Evolutionary conservation across 2,329 filamentous ascomycete genomes (phyloP).

Genomic region (Biscogniauxia sp.): DNA sequence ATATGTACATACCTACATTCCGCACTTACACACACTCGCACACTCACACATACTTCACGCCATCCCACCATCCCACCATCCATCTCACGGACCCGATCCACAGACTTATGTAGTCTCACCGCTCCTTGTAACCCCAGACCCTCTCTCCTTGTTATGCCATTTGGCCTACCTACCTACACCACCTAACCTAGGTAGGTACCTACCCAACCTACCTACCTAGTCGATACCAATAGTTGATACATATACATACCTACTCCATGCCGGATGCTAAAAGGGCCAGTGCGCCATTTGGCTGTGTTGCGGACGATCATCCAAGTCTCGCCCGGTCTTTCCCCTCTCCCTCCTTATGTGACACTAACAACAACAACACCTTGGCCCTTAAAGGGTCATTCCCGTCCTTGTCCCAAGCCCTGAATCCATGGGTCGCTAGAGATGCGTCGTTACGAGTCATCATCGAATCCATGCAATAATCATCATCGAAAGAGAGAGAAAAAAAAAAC

Average conservation of each 20-base stretch:
- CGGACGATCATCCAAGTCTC: conserved; percentile 27
- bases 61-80: background rate
- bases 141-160: background rate
- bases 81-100: conserved; percentile 6
- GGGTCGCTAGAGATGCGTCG: background rate
- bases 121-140: conserved; percentile 2
- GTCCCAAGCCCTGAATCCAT: conserved; percentile 25
- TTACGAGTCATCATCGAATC: background rate
- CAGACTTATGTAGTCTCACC: conserved; percentile 11
- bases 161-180: background rate
- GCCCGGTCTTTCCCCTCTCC: conserved; percentile 25
- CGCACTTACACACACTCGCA: background rate
- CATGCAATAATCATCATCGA: background rate
- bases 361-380: conserved; percentile 18
- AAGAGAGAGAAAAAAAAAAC: too few relatives aligned
- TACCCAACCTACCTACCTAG: background rate
- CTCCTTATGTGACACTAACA: conserved; percentile 17
- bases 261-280: conserved; percentile 4
- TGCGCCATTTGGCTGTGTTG: conserved; percentile 18
- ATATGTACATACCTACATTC: background rate
- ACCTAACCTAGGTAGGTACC: too few relatives aligned
- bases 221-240: background rate
- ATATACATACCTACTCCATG: background rate
- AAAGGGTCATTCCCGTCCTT: conserved; percentile 10
- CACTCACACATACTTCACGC: background rate